Conservation (phyloP, 805 yeast species). For the Debaryomyces castellii region DNA sequence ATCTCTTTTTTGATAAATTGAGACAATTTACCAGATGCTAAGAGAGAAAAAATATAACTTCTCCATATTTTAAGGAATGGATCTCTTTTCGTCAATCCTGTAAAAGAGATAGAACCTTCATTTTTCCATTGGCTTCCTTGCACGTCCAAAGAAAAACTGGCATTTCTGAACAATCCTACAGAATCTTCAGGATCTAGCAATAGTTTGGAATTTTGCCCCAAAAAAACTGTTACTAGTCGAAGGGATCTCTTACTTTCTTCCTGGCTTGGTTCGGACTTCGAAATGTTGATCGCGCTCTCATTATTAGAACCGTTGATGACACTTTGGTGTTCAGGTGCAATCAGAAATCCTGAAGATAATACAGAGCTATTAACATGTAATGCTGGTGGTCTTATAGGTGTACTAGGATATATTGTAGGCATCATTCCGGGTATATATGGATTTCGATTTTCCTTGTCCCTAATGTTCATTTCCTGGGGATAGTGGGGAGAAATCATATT, state of each 20-base stretch:
- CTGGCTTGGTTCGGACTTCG: neutral
- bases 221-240: slow-evolving; percentile 25
- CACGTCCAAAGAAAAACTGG: slow-evolving; percentile 32
- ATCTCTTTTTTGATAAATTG: slow-evolving; percentile 18
- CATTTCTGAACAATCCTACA: slow-evolving; percentile 31
- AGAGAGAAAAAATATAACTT: slow-evolving; percentile 30
- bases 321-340: neutral
- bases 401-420: neutral
- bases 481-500: neutral
- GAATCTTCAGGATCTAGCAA: slow-evolving; percentile 33
- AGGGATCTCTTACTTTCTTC: slow-evolving; percentile 4
- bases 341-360: neutral
- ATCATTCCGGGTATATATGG: neutral
- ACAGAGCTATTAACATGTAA: neutral
- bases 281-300: neutral
- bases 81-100: slow-evolving; percentile 41
- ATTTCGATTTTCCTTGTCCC: neutral
- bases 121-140: slow-evolving; percentile 41
- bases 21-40: slow-evolving; percentile 34
- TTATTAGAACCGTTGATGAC: neutral
- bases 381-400: neutral
- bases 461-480: neutral
- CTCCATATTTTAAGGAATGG: slow-evolving; percentile 37
- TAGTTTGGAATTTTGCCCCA: slow-evolving; percentile 35
- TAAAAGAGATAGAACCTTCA: slow-evolving; percentile 39